phyloP scores from a whole-genome alignment of 495 filamentous ascomycete species.

The Antarctomyces pellizariae region DNA sequence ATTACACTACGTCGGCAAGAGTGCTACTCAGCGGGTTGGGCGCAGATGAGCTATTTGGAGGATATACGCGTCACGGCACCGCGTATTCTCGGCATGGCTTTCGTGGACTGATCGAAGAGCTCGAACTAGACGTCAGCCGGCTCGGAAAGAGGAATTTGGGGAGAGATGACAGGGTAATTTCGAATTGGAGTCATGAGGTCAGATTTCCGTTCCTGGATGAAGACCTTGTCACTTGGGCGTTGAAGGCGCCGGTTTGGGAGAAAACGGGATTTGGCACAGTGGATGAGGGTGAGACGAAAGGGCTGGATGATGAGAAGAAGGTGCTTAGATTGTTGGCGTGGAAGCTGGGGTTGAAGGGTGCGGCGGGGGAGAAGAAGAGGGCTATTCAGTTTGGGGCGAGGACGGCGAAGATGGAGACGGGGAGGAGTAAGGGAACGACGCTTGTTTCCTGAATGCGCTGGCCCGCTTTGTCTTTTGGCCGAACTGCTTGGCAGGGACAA shows the following conservation, averaged over 20 bases:
- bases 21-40: constrained; percentile 83
- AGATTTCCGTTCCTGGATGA: constrained; percentile 90
- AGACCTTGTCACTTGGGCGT: constrained; percentile 55
- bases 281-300: constrained; percentile 13
- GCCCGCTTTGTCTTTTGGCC: no score
- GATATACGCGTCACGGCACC: constrained; percentile 65
- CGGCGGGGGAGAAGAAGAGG: constrained; percentile 72
- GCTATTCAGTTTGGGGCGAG: constrained; percentile 77
- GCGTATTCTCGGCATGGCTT: constrained; percentile 48
- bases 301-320: constrained; percentile 57
- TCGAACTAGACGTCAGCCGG: constrained; percentile 64
- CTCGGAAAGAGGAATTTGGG: constrained; percentile 87
- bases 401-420: constrained; percentile 65
- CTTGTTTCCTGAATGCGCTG: constrained; percentile 17
- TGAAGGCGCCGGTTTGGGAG: constrained; percentile 47
- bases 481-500: no score
- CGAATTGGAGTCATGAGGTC: constrained; percentile 74
- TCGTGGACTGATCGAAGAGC: constrained; percentile 51
- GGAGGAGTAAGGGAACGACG: constrained; percentile 46
- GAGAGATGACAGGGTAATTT: constrained; percentile 75
- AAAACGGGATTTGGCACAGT: constrained; percentile 53
- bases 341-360: constrained; percentile 40
- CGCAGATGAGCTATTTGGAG: constrained; percentile 88
- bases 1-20: constrained; percentile 48
- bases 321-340: constrained; percentile 58